A percentile compares a stretch with the other conserved stretches of the same genome.
Evolutionary conservation across 176 grass and related monocot genomes (phyloP).

Genomic region (Tuctoria greenei): DNA sequence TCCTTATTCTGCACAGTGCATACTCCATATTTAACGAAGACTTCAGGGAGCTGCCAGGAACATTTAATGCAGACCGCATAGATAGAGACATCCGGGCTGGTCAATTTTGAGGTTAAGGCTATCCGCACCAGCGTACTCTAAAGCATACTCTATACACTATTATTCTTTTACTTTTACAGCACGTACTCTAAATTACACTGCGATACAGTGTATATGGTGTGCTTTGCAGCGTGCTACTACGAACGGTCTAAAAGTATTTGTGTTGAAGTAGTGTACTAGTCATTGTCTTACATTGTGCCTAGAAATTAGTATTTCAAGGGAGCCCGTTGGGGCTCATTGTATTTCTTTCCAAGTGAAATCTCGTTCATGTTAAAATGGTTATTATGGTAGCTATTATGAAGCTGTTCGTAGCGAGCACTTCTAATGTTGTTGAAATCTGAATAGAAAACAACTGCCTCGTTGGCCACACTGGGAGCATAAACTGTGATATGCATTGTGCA

Average conservation of each 20-base stretch:
- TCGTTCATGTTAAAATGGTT: not conserved
- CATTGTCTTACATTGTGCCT: not conserved
- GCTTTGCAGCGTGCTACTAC: too few species aligned
- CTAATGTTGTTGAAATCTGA: not conserved
- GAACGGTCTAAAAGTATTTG: too few species aligned
- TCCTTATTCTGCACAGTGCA: conserved; percentile 57
- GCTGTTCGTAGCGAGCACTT: not conserved
- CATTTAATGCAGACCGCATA: conserved; percentile 84
- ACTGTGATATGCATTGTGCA: not conserved
- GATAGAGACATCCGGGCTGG: conserved; percentile 88
- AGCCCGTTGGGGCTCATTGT: not conserved
- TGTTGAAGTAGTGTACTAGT: too few species aligned
- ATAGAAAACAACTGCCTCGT: not conserved
- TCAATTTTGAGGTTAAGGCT: conserved; percentile 75
- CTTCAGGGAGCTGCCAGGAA: conserved; percentile 90
- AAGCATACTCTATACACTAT: too few species aligned
- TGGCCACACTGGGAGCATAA: not conserved
- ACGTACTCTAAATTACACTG: too few species aligned
- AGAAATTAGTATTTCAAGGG: not conserved
- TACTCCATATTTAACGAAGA: conserved; percentile 99
- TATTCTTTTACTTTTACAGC: too few species aligned
- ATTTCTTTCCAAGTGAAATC: not conserved
- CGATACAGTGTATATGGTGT: too few species aligned
- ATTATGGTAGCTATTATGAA: not conserved
- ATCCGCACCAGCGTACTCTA: too few species aligned